A percentile compares a stretch with the other conserved stretches of the same genome.
These are phyloP conservation scores for Cystoderma amianthinum DNA, from an alignment of 768 basidiomycete species.

Conservation along the genomic window DNA sequence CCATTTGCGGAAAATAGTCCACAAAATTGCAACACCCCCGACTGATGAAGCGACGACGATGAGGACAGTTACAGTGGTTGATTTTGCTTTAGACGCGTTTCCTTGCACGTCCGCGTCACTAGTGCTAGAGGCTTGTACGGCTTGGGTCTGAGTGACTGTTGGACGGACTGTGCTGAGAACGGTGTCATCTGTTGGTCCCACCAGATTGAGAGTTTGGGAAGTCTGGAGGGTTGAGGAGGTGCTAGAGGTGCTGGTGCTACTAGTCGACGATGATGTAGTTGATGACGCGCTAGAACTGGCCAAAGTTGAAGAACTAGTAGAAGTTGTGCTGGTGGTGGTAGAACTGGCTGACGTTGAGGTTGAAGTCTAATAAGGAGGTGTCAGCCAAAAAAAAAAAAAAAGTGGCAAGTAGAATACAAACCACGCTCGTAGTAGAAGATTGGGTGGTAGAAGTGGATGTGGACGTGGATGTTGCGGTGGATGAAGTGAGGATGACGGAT, in stretches of 20 bases:
- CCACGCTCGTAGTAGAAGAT: no score
- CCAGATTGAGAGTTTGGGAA: neutral
- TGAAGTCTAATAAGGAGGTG: no score
- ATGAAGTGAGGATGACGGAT: conserved; percentile 4
- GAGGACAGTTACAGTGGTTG: conserved; percentile 50
- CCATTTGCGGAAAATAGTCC: conserved; percentile 92
- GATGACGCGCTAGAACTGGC: conserved; percentile 8
- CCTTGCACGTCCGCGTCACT: conserved; percentile 19
- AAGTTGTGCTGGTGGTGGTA: neutral
- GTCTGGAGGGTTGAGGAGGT: conserved; percentile 7
- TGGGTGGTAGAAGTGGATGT: no score
- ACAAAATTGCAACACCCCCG: conserved; percentile 65
- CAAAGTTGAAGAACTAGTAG: conserved; percentile 1
- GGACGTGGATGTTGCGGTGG: conserved; percentile 8
- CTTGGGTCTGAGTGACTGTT: conserved; percentile 19
- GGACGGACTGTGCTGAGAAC: conserved; percentile 8
- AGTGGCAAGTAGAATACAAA: no score
- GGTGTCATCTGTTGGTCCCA: conserved; percentile 5
- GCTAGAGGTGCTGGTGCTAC: conserved; percentile 9
- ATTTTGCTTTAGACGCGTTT: conserved; percentile 21
- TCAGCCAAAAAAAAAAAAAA: no score
- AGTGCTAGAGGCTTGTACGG: conserved; percentile 20
- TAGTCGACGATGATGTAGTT: conserved; percentile 5
- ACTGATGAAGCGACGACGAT: conserved; percentile 65
- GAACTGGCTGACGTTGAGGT: neutral